Conservation (phyloP, 208 protist species). For the Acanthamoeba royreba region DNA sequence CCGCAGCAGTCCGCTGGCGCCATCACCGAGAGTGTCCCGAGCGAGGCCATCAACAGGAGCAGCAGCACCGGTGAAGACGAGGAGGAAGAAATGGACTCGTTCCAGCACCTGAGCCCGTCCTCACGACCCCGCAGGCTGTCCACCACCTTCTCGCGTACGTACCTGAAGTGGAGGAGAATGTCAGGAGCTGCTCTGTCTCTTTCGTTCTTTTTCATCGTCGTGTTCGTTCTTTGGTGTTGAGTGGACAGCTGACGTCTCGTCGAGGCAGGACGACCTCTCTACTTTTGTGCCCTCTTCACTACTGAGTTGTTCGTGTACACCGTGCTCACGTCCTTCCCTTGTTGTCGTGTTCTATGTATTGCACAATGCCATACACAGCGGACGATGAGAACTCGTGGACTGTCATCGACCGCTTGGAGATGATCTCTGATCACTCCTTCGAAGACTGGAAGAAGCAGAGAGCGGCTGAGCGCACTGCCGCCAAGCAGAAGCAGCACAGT, state of each 20-base stretch:
- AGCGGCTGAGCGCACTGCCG: not conserved
- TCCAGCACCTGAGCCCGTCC: not conserved
- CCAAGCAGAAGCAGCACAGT: conserved; percentile 37
- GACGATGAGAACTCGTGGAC: conserved; percentile 31
- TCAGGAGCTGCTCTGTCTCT: no score
- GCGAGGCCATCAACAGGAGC: not conserved
- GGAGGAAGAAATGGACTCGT: not conserved
- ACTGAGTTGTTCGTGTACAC: no score
- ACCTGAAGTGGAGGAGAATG: no score
- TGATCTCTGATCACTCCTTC: conserved; percentile 25
- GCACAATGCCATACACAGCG: not conserved
- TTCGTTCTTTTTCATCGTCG: not conserved
- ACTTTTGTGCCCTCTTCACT: no score
- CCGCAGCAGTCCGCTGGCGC: no score
- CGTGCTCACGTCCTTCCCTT: no score
- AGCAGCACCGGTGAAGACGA: not conserved
- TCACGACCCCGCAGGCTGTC: not conserved
- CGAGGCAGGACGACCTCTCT: no score
- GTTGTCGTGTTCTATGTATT: not conserved
- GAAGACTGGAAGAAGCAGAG: conserved; percentile 30
- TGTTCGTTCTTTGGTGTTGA: not conserved
- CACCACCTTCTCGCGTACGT: not conserved
- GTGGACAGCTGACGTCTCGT: no score
- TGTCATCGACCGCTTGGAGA: not conserved
- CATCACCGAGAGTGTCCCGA: not conserved